Conservation (phyloP, 2,329 filamentous ascomycete species). For the Claviceps purpurea region DNA sequence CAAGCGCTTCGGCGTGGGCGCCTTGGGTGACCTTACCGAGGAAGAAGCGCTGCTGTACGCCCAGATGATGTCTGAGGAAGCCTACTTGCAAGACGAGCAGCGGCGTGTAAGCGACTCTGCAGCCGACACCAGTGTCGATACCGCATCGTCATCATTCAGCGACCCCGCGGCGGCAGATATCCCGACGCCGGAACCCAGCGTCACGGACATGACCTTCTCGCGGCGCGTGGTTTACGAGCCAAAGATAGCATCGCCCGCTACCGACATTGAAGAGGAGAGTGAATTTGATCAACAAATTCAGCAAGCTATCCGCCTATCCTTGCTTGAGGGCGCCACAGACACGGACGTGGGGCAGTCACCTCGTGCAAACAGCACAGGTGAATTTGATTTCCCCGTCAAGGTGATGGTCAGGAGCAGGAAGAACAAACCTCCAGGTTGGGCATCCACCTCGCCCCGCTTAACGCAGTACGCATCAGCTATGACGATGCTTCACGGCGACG, state of each 20-base stretch:
- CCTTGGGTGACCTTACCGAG: constrained; percentile 49
- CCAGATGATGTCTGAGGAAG: constrained; percentile 52
- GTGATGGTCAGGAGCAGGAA: constrained; percentile 31
- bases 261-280: constrained; percentile 16
- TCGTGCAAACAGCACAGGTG: constrained; percentile 30
- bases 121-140: constrained; percentile 31
- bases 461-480: constrained; percentile 22
- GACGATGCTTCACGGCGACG: constrained; percentile 6
- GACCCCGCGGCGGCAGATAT: constrained; percentile 31
- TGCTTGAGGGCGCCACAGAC: constrained; percentile 42
- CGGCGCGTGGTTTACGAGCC: constrained; percentile 10
- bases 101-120: constrained; percentile 39
- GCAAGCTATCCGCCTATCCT: constrained; percentile 46
- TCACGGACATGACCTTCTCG: constrained; percentile 25
- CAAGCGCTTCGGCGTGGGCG: constrained; percentile 70
- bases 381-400: constrained; percentile 38
- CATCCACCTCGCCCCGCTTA: constrained; percentile 20
- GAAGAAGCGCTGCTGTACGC: constrained; percentile 53
- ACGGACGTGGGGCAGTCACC: constrained; percentile 31
- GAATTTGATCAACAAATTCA: constrained; percentile 50
- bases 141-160: constrained; percentile 27
- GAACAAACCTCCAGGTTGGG: constrained; percentile 21
- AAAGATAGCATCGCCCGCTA: background rate
- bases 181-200: constrained; percentile 41
- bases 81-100: constrained; percentile 42